Evolutionary conservation across 768 basidiomycete species (phyloP).

Genomic region (Dioszegia hungarica): DNA sequence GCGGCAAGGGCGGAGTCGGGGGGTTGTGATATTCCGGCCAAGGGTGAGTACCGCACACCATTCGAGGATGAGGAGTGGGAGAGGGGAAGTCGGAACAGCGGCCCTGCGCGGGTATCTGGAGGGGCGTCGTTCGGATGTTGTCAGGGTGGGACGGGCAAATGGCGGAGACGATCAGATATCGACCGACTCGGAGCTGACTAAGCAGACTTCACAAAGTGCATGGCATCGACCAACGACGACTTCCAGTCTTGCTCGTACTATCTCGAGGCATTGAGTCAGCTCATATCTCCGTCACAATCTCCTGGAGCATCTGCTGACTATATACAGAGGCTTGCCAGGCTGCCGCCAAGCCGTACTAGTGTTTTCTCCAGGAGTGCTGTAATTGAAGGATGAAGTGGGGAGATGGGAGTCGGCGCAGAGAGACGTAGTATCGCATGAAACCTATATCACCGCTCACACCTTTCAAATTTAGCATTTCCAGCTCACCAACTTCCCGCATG

Average conservation of each 20-base stretch:
- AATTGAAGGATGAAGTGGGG: no score
- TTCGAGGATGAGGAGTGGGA: neutral
- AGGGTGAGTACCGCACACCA: slow-evolving; percentile 30
- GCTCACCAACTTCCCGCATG: no score
- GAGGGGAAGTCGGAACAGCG: neutral
- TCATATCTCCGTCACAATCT: neutral
- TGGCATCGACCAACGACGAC: slow-evolving; percentile 47
- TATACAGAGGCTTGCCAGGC: slow-evolving; percentile 47
- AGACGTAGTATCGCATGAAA: neutral
- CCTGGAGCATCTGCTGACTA: slow-evolving; percentile 13
- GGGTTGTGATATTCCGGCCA: slow-evolving; percentile 45
- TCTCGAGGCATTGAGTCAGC: slow-evolving; percentile 46
- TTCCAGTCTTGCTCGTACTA: slow-evolving; percentile 47
- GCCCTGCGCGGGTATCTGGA: neutral
- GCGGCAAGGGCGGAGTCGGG: slow-evolving; percentile 26
- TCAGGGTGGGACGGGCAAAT: no score
- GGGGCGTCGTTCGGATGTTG: neutral
- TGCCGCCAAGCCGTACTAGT: slow-evolving; percentile 48
- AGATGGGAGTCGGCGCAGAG: neutral
- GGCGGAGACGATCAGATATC: neutral
- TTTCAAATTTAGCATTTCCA: neutral
- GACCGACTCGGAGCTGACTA: neutral
- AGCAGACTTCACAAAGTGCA: slow-evolving; percentile 49
- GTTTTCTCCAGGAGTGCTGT: neutral
- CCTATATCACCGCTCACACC: neutral